Conservation (phyloP, 352 stramenopile genomes). For the Pythium utonaiense region DNA sequence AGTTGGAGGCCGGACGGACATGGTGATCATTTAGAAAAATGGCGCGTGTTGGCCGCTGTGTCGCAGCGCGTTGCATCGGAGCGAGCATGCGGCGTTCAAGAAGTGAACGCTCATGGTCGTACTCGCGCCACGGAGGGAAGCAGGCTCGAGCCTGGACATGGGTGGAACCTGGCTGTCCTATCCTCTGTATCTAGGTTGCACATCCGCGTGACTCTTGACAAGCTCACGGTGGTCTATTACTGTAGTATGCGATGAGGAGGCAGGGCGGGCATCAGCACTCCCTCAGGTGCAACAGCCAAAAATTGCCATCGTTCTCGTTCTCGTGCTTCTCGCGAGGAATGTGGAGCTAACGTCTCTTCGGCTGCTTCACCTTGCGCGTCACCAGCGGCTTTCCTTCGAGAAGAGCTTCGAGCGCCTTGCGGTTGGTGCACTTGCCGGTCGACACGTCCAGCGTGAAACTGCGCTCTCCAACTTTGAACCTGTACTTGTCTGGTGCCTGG, state of each 20-base stretch:
- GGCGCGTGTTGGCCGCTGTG: not conserved
- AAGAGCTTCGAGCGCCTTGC: conserved; percentile 62
- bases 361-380: conserved; percentile 54
- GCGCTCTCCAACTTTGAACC: conserved; percentile 48
- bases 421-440: conserved; percentile 48
- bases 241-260: conserved; percentile 2
- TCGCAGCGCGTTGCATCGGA: not conserved
- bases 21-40: conserved; percentile 3
- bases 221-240: not conserved
- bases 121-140: no score
- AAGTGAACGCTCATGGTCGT: no score
- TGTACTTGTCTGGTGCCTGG: conserved; percentile 56
- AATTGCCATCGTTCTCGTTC: not conserved
- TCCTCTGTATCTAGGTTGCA: not conserved
- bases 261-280: not conserved
- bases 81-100: no score
- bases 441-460: conserved; percentile 55
- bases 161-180: no score
- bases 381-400: conserved; percentile 70
- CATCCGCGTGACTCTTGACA: not conserved
- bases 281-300: not conserved
- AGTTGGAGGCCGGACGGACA: not conserved
- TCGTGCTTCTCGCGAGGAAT: not conserved
- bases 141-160: no score
- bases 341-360: conserved; percentile 46